Conservation (phyloP, 768 basidiomycete genomes). For the Neoboletus brunneissimus region DNA sequence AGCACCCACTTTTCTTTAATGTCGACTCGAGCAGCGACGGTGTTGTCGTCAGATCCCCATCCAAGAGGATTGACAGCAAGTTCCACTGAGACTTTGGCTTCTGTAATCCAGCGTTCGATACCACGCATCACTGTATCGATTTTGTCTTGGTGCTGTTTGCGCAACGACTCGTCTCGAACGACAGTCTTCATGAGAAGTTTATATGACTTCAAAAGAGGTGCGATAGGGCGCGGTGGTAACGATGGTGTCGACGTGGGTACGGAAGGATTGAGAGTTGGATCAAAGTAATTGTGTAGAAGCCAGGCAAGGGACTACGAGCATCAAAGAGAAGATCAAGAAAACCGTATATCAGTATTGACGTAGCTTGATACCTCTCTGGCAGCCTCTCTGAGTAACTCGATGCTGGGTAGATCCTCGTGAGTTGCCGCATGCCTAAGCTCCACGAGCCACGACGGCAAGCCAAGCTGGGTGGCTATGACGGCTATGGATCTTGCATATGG, state of each 20-base stretch:
- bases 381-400: conserved; percentile 75
- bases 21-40: conserved; percentile 40
- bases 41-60: conserved; percentile 39
- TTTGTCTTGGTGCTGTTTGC: conserved; percentile 47
- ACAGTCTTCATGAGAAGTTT: conserved; percentile 63
- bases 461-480: conserved; percentile 81
- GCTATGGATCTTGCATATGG: conserved; percentile 89
- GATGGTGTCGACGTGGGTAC: conserved; percentile 32
- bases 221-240: conserved; percentile 50
- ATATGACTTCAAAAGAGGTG: conserved; percentile 70
- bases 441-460: conserved; percentile 85
- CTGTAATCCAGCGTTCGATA: conserved; percentile 76
- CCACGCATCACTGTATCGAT: conserved; percentile 53
- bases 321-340: conserved; percentile 7
- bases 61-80: conserved; percentile 43
- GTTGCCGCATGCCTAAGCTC: conserved; percentile 94
- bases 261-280: conserved; percentile 66
- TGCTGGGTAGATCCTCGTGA: conserved; percentile 89
- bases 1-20: conserved; percentile 64
- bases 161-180: conserved; percentile 62
- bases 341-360: conserved; percentile 1
- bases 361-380: conserved; percentile 55
- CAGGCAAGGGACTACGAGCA: conserved; percentile 67
- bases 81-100: conserved; percentile 63
- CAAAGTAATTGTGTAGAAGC: conserved; percentile 82